Percentiles rank a stretch among this genome's conserved stretches.
Conservation (phyloP, 345 rosid genomes). For the Kandelia obovata region DNA sequence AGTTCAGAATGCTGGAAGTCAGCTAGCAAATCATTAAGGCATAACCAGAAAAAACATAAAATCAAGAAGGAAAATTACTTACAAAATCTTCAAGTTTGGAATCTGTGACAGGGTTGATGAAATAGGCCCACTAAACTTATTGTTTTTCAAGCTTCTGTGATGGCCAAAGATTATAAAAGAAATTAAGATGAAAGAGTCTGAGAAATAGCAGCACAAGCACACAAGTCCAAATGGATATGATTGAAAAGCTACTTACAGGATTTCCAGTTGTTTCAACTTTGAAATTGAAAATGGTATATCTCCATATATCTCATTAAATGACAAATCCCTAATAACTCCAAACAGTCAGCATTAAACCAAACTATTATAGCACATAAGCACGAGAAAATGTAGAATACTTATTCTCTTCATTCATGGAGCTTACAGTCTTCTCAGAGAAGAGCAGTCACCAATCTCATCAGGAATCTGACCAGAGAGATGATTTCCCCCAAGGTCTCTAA, state of each 20-base stretch:
- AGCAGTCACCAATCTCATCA: constrained; percentile 93
- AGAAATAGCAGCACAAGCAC: not conserved
- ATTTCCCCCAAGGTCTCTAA: constrained; percentile 76
- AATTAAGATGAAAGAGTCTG: not conserved
- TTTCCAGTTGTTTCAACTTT: constrained; percentile 77
- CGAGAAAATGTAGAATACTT: not conserved
- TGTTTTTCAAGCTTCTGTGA: constrained; percentile 71
- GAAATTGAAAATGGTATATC: constrained; percentile 92
- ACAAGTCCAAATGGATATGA: not conserved
- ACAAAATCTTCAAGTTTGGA: constrained; percentile 86
- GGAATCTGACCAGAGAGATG: constrained; percentile 89
- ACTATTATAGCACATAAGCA: not conserved
- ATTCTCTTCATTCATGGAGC: constrained; percentile 17
- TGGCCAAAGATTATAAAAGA: constrained; percentile 3
- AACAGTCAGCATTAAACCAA: constrained; percentile 10
- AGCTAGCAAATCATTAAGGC: not conserved
- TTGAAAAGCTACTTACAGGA: constrained; percentile 49
- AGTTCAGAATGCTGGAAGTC: not conserved
- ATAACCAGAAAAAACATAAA: not conserved
- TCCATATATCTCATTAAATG: constrained; percentile 77
- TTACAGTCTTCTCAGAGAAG: constrained; percentile 70
- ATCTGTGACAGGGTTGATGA: constrained; percentile 92
- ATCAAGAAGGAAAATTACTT: constrained; percentile 27
- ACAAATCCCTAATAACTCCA: constrained; percentile 60
- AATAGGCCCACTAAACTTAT: constrained; percentile 80